Evolutionary conservation across 1,139 yeast species (phyloP).

Genomic region (Candida tropicalis): DNA sequence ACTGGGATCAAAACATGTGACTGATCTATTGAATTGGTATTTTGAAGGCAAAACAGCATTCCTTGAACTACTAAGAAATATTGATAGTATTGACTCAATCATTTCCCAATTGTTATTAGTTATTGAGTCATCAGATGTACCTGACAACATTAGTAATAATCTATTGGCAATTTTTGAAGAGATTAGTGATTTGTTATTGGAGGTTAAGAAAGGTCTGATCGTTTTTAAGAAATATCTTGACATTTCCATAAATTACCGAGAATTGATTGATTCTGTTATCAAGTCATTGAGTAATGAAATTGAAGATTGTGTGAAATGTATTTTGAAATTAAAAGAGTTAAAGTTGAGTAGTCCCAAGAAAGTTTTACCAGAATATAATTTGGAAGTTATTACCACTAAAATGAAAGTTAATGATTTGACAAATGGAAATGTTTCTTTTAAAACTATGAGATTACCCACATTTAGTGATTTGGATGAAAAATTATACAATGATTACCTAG

Average conservation of each 20-base stretch:
- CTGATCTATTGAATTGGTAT: conserved; percentile 42
- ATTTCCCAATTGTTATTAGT: conserved; percentile 41
- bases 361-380: conserved; percentile 39
- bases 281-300: conserved; percentile 54
- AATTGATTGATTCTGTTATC: conserved; percentile 55
- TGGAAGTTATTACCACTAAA: conserved; percentile 44
- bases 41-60: conserved; percentile 50
- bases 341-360: conserved; percentile 45
- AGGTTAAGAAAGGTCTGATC: conserved; percentile 39
- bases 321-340: conserved; percentile 41
- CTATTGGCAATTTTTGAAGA: conserved; percentile 31
- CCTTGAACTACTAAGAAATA: conserved; percentile 34
- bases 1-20: conserved; percentile 9
- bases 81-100: conserved; percentile 50
- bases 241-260: conserved; percentile 59
- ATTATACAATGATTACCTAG: conserved; percentile 31
- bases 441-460: conserved; percentile 33
- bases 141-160: conserved; percentile 11
- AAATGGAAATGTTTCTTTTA: conserved; percentile 19
- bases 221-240: conserved; percentile 49
- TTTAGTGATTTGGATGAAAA: conserved; percentile 32
- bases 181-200: conserved; percentile 42
- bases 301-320: conserved; percentile 43
- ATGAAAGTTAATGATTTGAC: conserved; percentile 34
- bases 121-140: conserved; percentile 29